Evolutionary conservation across 495 filamentous ascomycete genomes (phyloP), one percentile per base, ranked within the genome.

Genomic region (Aspergillus bertholletiae): DNA sequence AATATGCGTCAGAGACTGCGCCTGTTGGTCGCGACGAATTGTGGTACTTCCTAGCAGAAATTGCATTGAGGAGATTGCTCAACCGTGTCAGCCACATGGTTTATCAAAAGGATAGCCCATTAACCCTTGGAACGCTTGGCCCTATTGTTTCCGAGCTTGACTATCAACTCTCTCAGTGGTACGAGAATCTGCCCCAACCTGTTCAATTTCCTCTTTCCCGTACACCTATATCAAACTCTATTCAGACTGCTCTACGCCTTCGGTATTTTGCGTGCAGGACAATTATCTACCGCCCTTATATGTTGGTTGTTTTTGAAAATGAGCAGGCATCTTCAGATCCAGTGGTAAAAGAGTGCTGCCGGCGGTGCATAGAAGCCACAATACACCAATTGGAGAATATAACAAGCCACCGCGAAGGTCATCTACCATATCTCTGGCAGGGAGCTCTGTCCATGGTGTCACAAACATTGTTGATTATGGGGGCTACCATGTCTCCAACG

Each of bases 401-500:
- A 60, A 81, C 81, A 49, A 87, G 84, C 51, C 89, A 92, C 74
- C 88, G 89, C 61, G 88, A 87, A 60, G 88, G 89, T 53, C 89
- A 92, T 60, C 85, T 93, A 68, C 88, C 88, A n/a, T 92, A 92
- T 70, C 78, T 92, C 15, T 91, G 88, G 87, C 88, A 91, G 72
- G 88, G 89, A 30, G 89, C 88, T 2, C 76, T 92, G 40, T 89
- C 85, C 46, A 87, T 93, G 62, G 86, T 92, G 22, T 89, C 86
- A 7, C 89, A 92, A 70, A 86, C 86, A 2, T 74, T 92, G 27
- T 69, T 93, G 35, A 82, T 92, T 32, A 92, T 92, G 88, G 88
- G 88, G 7, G 88, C 88, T 46, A 91, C 84, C 17, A 88, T 92
- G 85, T 89, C 84, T n/a, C 84, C 83, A 11, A 83, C 84, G 7